These are phyloP conservation scores for Streptanthus diversifolius DNA, from an alignment of 345 rosid genomes.

Conservation along the genomic window DNA sequence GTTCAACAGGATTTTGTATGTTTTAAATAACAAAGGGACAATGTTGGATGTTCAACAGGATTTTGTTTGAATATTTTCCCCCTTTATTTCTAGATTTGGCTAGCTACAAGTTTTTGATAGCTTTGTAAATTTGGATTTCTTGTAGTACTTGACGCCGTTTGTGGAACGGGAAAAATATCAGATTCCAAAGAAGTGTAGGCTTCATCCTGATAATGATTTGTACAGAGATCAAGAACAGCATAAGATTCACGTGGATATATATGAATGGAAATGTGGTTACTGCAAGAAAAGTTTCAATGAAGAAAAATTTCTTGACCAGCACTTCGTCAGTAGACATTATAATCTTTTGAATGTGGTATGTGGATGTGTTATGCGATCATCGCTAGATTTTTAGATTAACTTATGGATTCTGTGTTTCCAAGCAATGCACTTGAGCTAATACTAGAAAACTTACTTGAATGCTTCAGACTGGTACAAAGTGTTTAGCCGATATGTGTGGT, in stretches of 20 bases:
- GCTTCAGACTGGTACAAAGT: constrained; percentile 64
- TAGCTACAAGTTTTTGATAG: too few relatives aligned
- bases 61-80: too few relatives aligned
- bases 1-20: too few relatives aligned
- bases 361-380: not conserved
- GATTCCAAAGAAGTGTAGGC: constrained; percentile 62
- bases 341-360: constrained; percentile 79
- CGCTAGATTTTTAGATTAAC: not conserved
- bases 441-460: not conserved
- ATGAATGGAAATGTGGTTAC: constrained; percentile 90
- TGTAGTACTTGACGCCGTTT: constrained; percentile 85
- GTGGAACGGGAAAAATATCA: constrained; percentile 63
- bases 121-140: not conserved
- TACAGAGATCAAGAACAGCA: constrained; percentile 89
- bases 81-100: too few relatives aligned
- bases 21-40: too few relatives aligned
- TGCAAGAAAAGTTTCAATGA: constrained; percentile 90
- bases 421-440: not conserved
- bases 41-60: too few relatives aligned
- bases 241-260: constrained; percentile 67
- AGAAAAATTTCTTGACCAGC: constrained; percentile 79
- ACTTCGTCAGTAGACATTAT: constrained; percentile 72
- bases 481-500: constrained; percentile 94
- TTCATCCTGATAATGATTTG: constrained; percentile 76
- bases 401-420: not conserved